Evolutionary conservation across 2,329 filamentous ascomycete genomes (phyloP).

Genomic region (Nemania sp.): DNA sequence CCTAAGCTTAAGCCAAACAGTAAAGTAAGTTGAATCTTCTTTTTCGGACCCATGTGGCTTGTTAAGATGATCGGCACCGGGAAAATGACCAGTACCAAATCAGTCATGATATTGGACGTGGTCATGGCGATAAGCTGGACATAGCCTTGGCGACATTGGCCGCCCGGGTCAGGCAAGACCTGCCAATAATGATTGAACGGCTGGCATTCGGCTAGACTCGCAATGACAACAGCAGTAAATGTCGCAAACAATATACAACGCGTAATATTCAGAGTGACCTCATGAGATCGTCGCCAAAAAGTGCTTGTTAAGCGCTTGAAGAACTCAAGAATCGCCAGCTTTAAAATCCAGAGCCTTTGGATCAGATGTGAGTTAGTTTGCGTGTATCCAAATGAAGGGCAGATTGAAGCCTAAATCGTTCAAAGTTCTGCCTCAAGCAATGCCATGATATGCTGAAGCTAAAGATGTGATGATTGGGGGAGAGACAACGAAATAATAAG

Average conservation of each 20-base stretch:
- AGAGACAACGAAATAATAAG: too few relatives aligned
- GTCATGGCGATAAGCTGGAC: constrained; percentile 89
- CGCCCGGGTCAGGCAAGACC: constrained; percentile 81
- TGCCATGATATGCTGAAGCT: too few relatives aligned
- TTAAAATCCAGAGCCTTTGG: constrained; percentile 86
- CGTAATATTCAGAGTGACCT: constrained; percentile 70
- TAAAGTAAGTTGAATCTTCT: constrained; percentile 76
- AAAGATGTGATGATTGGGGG: too few relatives aligned
- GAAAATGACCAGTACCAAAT: constrained; percentile 83
- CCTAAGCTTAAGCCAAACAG: constrained; percentile 85
- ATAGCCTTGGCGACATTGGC: constrained; percentile 82
- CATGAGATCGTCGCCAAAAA: constrained; percentile 79
- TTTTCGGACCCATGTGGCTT: constrained; percentile 74
- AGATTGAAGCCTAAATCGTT: background rate
- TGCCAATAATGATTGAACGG: constrained; percentile 78
- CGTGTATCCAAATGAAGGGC: background rate
- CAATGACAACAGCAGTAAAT: constrained; percentile 78
- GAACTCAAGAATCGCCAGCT: constrained; percentile 88
- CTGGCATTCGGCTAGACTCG: constrained; percentile 81
- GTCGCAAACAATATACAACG: constrained; percentile 76
- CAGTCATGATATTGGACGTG: constrained; percentile 84
- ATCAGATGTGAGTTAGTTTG: constrained; percentile 12
- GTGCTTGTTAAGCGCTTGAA: constrained; percentile 81
- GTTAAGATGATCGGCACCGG: constrained; percentile 85
- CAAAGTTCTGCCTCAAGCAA: background rate